Conservation (phyloP, 495 filamentous ascomycete species). For the Aspergillus baeticus region DNA sequence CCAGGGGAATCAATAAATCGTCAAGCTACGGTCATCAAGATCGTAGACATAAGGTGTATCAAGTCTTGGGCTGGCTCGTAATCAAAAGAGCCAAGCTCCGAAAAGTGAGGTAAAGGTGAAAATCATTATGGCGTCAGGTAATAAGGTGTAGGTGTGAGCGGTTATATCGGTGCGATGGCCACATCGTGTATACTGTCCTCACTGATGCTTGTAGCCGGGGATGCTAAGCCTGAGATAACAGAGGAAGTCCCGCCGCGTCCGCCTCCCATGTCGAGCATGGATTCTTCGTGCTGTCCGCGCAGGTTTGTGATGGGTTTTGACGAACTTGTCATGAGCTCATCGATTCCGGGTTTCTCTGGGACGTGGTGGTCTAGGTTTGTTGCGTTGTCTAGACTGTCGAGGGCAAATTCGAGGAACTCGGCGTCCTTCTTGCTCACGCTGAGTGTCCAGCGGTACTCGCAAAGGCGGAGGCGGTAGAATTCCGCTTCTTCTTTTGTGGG, state of each 20-base stretch:
- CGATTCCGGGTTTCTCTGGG: slow-evolving; percentile 47
- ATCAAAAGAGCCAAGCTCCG: slow-evolving; percentile 5
- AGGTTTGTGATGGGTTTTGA: slow-evolving; percentile 26
- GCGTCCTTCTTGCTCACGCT: slow-evolving; percentile 80
- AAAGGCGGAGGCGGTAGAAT: slow-evolving; percentile 84
- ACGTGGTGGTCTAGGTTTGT: slow-evolving; percentile 46
- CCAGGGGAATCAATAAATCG: slow-evolving; percentile 17
- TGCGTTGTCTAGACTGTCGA: slow-evolving; percentile 48
- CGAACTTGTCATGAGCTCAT: slow-evolving; percentile 46
- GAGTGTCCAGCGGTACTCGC: slow-evolving; percentile 93
- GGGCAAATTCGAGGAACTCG: slow-evolving; percentile 58
- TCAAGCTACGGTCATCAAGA: slow-evolving; percentile 17
- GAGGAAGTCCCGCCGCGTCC: slow-evolving; percentile 27
- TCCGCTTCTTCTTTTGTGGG: slow-evolving; percentile 88
- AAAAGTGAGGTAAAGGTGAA: neutral
- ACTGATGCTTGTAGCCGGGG: slow-evolving; percentile 32
- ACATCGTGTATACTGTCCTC: slow-evolving; percentile 23
- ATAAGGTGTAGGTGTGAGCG: neutral
- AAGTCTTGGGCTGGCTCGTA: neutral
- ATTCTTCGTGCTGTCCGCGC: slow-evolving; percentile 16
- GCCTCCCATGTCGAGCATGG: slow-evolving; percentile 19
- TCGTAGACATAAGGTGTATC: slow-evolving; percentile 15
- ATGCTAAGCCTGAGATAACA: slow-evolving; percentile 31
- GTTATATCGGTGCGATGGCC: slow-evolving; percentile 17
- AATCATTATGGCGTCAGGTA: slow-evolving; percentile 16